These are phyloP conservation scores for Didymella segeticola DNA, from an alignment of 2,329 filamentous ascomycete species.

Conservation along the genomic window DNA sequence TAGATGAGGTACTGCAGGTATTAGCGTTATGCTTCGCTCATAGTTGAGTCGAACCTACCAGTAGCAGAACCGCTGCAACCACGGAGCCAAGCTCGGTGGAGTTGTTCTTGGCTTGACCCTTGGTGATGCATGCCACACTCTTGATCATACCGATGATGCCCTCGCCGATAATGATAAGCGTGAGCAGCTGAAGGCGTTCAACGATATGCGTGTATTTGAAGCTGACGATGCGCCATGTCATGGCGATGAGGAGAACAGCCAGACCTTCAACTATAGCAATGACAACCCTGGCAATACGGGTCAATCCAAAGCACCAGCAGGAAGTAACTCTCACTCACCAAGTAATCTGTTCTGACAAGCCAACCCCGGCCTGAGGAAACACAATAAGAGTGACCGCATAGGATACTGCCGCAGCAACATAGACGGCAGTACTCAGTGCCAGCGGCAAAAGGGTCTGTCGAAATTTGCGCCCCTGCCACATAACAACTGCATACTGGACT, in stretches of 20 bases:
- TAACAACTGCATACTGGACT: slow-evolving; percentile 30
- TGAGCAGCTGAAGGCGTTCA: slow-evolving; percentile 65
- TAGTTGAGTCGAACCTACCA: slow-evolving; percentile 9
- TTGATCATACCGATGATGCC: slow-evolving; percentile 64
- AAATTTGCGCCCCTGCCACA: slow-evolving; percentile 31
- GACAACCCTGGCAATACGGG: slow-evolving; percentile 17
- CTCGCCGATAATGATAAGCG: slow-evolving; percentile 69
- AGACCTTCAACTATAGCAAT: slow-evolving; percentile 32
- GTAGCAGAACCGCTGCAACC: slow-evolving; percentile 24
- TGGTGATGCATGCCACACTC: slow-evolving; percentile 32
- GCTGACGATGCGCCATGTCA: slow-evolving; percentile 58
- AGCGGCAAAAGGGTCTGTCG: slow-evolving; percentile 28
- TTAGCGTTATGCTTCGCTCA: not conserved
- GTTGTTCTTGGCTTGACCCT: slow-evolving; percentile 27
- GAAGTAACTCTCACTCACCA: slow-evolving; percentile 16
- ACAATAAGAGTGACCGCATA: slow-evolving; percentile 24
- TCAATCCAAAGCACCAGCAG: slow-evolving; percentile 1
- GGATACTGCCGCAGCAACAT: slow-evolving; percentile 19
- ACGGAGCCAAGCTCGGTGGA: slow-evolving; percentile 30
- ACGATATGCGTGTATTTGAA: slow-evolving; percentile 67
- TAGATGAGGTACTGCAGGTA: slow-evolving; percentile 59
- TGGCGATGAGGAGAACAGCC: slow-evolving; percentile 30
- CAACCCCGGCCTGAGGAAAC: slow-evolving; percentile 19
- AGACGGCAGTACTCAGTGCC: slow-evolving; percentile 25
- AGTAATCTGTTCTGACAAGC: slow-evolving; percentile 23